Percentiles rank a stretch among this genome's conserved stretches.
These are phyloP conservation scores for Powellomyces hirtus DNA, from an alignment of 192 early-diverging fungal species.

Conservation along the genomic window DNA sequence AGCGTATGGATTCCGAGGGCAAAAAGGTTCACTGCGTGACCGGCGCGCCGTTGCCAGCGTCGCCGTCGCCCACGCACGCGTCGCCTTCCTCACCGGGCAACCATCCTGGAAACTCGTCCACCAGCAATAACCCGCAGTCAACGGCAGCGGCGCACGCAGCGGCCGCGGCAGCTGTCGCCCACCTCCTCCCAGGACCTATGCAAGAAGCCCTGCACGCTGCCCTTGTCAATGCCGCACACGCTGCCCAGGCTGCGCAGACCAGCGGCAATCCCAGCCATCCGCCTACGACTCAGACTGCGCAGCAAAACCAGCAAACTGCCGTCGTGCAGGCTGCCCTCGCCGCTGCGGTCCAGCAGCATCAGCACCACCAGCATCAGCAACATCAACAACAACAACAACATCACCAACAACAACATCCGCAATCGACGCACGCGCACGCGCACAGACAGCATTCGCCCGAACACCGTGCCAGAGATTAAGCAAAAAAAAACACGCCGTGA, in stretches of 20 bases:
- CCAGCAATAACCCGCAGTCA: not conserved
- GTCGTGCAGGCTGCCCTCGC: not conserved
- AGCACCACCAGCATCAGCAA: not conserved
- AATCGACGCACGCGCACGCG: no score
- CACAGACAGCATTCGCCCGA: no score
- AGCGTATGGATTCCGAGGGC: constrained; percentile 43
- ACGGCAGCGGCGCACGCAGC: not conserved
- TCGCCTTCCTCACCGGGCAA: not conserved
- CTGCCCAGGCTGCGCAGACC: not conserved
- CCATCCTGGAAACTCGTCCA: not conserved
- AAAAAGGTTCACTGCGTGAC: constrained; percentile 41
- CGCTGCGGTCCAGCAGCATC: not conserved
- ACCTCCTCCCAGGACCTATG: not conserved
- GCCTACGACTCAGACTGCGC: not conserved
- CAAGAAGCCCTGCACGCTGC: constrained; percentile 26
- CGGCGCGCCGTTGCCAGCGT: not conserved
- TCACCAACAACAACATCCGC: not conserved
- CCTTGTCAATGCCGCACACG: constrained; percentile 5
- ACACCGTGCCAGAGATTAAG: no score
- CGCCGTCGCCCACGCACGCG: not conserved
- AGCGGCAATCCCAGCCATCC: not conserved
- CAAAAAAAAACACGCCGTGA: no score
- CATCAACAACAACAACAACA: not conserved
- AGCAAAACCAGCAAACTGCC: not conserved
- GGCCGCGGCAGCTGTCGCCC: not conserved